A percentile compares a stretch with the other conserved stretches of the same genome.
Conservation (phyloP, 805 yeast species). For the Ogataea populi-albae region DNA sequence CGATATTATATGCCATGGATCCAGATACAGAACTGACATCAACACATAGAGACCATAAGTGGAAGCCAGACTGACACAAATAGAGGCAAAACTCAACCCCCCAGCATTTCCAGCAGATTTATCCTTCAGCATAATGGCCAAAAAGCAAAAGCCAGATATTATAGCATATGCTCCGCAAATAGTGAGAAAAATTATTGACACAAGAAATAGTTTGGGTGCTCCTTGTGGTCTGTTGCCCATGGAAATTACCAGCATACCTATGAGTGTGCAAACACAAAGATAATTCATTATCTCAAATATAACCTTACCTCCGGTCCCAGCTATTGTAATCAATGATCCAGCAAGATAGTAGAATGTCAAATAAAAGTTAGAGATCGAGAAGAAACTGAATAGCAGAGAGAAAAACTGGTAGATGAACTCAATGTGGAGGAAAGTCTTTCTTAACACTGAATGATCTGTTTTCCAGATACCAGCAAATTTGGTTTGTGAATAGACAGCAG, state of each 20-base stretch:
- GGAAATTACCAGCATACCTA: slow-evolving; percentile 87
- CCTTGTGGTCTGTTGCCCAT: slow-evolving; percentile 99
- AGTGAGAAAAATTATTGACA: slow-evolving; percentile 68
- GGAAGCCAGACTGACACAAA: slow-evolving; percentile 80
- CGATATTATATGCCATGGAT: slow-evolving; percentile 94
- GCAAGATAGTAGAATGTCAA: slow-evolving; percentile 90
- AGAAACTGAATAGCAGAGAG: slow-evolving; percentile 81
- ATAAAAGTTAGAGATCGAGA: slow-evolving; percentile 88
- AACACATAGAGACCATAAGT: slow-evolving; percentile 87
- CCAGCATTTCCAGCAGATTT: slow-evolving; percentile 38
- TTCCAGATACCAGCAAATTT: slow-evolving; percentile 88
- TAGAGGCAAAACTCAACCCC: slow-evolving; percentile 58
- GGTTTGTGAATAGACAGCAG: slow-evolving; percentile 84
- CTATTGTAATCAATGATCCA: slow-evolving; percentile 69
- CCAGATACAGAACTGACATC: slow-evolving; percentile 81
- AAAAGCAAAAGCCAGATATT: slow-evolving; percentile 78
- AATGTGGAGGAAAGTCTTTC: slow-evolving; percentile 78
- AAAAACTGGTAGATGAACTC: slow-evolving; percentile 88
- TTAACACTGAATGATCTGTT: slow-evolving; percentile 75
- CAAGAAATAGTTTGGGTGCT: slow-evolving; percentile 72
- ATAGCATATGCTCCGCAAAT: slow-evolving; percentile 80
- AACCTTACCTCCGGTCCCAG: slow-evolving; percentile 74
- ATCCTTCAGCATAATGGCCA: slow-evolving; percentile 51
- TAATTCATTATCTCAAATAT: slow-evolving; percentile 85
- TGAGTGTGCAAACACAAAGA: slow-evolving; percentile 73